Conservation (phyloP, 2,329 filamentous ascomycete species). For the Westerdykella ornata region DNA sequence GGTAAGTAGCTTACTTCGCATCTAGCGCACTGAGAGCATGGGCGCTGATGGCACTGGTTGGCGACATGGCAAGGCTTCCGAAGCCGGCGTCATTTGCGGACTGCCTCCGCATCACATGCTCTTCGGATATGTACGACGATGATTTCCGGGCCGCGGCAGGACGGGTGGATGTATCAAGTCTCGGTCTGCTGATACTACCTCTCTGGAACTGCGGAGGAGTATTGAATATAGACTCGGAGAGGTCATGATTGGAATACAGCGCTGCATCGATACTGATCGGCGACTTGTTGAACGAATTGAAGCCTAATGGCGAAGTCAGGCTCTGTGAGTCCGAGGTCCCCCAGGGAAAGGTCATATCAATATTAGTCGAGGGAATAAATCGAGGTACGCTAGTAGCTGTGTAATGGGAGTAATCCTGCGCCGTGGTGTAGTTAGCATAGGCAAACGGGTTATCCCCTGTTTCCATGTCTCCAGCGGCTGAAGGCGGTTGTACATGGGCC, state of each 20-base stretch:
- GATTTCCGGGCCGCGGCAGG: constrained; percentile 18
- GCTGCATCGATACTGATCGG: constrained; percentile 9
- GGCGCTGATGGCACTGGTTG: constrained; percentile 24
- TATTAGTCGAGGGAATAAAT: constrained; percentile 16
- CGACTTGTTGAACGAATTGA: constrained; percentile 8
- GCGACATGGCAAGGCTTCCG: constrained; percentile 27
- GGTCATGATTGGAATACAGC: constrained; percentile 16
- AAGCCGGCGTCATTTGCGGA: constrained; percentile 22
- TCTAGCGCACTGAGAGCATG: constrained; percentile 17
- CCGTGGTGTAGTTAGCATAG: constrained; percentile 36
- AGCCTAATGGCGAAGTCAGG: constrained; percentile 22
- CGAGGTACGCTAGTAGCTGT: constrained; percentile 19
- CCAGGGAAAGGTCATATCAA: constrained; percentile 21
- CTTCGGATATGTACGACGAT: constrained; percentile 21
- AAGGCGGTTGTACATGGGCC: constrained; percentile 28
- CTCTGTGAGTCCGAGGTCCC: constrained; percentile 17
- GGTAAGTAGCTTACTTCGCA: constrained; percentile 14
- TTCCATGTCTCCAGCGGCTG: constrained; percentile 27
- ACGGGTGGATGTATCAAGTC: constrained; percentile 18
- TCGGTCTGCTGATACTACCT: constrained; percentile 13
- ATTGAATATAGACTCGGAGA: constrained; percentile 22
- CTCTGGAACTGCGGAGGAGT: constrained; percentile 14
- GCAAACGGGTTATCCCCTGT: constrained; percentile 25
- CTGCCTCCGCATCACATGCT: constrained; percentile 17
- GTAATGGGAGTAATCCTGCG: constrained; percentile 31